Conservation (phyloP, 2,329 filamentous ascomycete species). For the Xylaria sp. region DNA sequence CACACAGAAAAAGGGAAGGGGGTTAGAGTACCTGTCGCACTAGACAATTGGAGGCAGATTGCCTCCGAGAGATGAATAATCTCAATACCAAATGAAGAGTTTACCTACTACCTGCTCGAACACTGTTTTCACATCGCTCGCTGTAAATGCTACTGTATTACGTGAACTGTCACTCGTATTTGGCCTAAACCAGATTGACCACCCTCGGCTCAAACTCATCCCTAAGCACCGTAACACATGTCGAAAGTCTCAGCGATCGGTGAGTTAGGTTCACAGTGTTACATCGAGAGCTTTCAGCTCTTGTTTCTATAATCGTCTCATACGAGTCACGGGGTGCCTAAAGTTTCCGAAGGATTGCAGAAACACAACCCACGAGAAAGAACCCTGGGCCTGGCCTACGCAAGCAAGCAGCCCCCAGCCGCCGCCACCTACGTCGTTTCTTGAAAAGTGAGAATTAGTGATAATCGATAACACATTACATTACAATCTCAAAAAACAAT, state of each 20-base stretch:
- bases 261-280: slow-evolving; percentile 7
- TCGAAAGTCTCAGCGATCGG: background rate
- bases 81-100: slow-evolving; percentile 25
- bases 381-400: background rate
- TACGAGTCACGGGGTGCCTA: slow-evolving; percentile 22
- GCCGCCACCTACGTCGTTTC: slow-evolving; percentile 5
- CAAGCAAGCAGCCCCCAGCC: background rate
- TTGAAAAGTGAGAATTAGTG: background rate
- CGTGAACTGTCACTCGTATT: slow-evolving; percentile 19
- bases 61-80: slow-evolving; percentile 24
- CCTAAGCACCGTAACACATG: background rate
- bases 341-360: slow-evolving; percentile 27
- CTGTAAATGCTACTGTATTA: slow-evolving; percentile 14
- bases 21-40: slow-evolving; percentile 19
- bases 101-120: background rate
- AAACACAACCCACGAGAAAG: slow-evolving; percentile 11
- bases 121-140: background rate
- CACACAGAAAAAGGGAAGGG: slow-evolving; percentile 14
- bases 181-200: background rate
- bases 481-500: background rate
- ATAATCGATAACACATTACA: background rate
- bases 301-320: slow-evolving; percentile 36
- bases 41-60: slow-evolving; percentile 21
- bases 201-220: slow-evolving; percentile 5
- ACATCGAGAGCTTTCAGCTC: slow-evolving; percentile 24